Conservation (phyloP, 176 grass and related monocot species). For the Bolboschoenus planiculmis region DNA sequence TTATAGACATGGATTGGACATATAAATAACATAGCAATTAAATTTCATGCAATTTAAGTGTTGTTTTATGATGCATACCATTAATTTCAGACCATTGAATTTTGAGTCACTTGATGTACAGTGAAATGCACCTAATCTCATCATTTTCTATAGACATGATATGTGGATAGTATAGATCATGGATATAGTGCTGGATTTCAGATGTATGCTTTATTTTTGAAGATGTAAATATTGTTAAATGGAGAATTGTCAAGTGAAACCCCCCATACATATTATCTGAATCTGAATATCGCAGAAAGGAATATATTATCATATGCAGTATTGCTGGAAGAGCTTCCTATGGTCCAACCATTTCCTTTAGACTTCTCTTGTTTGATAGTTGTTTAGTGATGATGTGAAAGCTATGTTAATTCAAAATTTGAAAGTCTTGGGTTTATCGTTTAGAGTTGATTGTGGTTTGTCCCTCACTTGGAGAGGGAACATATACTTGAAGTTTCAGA, state of each 20-base stretch:
- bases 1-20: not conserved
- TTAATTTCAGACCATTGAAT: not conserved
- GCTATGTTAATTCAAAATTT: not conserved
- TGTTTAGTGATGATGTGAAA: not conserved
- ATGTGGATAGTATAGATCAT: not conserved
- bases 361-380: not conserved
- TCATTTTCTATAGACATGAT: not conserved
- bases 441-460: not conserved
- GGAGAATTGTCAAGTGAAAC: not conserved
- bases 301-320: not conserved
- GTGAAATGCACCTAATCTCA: not conserved
- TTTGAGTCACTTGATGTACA: no score
- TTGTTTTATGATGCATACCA: not conserved
- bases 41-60: not conserved
- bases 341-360: not conserved
- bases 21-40: not conserved
- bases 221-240: not conserved
- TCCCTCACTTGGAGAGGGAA: slow-evolving; percentile 11
- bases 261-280: not conserved
- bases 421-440: not conserved
- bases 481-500: not conserved
- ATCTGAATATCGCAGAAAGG: not conserved
- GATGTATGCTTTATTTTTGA: not conserved
- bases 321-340: not conserved
- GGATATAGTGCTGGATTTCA: not conserved